Conservation (phyloP, 805 yeast genomes). For the Lachancea lanzarotensis region DNA sequence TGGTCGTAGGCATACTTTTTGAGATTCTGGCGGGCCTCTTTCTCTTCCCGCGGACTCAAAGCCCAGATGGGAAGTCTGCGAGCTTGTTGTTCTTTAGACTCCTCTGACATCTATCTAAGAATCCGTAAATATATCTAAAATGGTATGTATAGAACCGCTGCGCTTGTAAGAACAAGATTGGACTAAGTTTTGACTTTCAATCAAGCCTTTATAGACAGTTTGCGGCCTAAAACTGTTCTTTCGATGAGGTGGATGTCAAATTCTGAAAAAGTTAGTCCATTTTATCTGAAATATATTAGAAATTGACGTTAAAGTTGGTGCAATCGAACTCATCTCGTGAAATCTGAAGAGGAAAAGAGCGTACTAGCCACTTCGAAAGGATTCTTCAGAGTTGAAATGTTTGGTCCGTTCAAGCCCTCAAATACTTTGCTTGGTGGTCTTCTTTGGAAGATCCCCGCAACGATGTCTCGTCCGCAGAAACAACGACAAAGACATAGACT, state of each 20-base stretch:
- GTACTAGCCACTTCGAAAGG: neutral
- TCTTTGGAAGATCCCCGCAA: constrained; percentile 63
- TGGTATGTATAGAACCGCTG: neutral
- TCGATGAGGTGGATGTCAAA: neutral
- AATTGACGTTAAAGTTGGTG: neutral
- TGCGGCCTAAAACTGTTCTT: neutral
- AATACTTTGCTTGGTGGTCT: constrained; percentile 27
- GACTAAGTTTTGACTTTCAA: neutral
- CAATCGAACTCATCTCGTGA: neutral
- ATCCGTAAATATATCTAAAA: neutral
- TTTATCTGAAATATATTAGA: neutral
- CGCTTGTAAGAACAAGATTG: neutral
- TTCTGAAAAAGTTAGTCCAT: neutral
- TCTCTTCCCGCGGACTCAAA: constrained; percentile 69
- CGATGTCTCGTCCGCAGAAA: constrained; percentile 75
- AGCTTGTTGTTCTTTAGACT: constrained; percentile 18
- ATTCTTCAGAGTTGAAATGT: constrained; percentile 13
- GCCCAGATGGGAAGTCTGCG: constrained; percentile 63
- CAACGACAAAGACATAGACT: constrained; percentile 78
- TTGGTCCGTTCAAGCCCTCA: constrained; percentile 30
- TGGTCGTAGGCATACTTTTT: constrained; percentile 55
- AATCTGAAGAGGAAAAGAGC: neutral
- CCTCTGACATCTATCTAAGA: neutral
- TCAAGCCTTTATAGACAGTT: neutral
- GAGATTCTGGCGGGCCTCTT: constrained; percentile 64